Conservation (phyloP, 495 filamentous ascomycete genomes). For the Tuber aestivum region DNA sequence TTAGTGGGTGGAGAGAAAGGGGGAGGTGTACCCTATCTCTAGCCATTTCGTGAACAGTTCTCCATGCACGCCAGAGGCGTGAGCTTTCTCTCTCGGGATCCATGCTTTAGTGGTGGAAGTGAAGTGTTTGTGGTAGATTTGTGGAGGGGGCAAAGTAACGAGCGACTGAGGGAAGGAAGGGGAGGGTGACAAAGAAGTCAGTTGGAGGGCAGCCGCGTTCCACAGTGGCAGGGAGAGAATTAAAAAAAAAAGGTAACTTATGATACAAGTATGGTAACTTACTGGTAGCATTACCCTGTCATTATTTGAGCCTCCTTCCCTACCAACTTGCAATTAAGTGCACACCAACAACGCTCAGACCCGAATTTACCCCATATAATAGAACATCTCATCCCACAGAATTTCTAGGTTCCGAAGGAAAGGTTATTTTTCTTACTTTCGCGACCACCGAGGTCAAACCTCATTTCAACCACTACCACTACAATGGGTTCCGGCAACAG, state of each 20-base stretch:
- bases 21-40: constrained; percentile 61
- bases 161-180: not conserved
- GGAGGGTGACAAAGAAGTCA: not conserved
- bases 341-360: not conserved
- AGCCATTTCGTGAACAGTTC: constrained; percentile 82
- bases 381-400: not conserved
- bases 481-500: constrained; percentile 36
- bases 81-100: constrained; percentile 63
- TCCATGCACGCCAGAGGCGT: constrained; percentile 79
- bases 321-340: not conserved
- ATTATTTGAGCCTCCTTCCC: not conserved
- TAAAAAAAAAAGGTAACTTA: no score
- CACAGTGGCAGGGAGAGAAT: not conserved
- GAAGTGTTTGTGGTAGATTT: not conserved
- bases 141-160: not conserved
- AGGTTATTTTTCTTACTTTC: not conserved
- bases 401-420: not conserved
- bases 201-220: not conserved
- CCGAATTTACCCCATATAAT: not conserved
- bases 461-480: constrained; percentile 17
- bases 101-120: constrained; percentile 14
- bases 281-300: not conserved
- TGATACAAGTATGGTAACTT: no score
- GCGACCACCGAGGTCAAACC: constrained; percentile 8
- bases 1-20: not conserved